A percentile compares a stretch with the other conserved stretches of the same genome.
These are phyloP conservation scores for Oryza meyeriana DNA, from an alignment of 176 grass and related monocot genomes.

Conservation along the genomic window DNA sequence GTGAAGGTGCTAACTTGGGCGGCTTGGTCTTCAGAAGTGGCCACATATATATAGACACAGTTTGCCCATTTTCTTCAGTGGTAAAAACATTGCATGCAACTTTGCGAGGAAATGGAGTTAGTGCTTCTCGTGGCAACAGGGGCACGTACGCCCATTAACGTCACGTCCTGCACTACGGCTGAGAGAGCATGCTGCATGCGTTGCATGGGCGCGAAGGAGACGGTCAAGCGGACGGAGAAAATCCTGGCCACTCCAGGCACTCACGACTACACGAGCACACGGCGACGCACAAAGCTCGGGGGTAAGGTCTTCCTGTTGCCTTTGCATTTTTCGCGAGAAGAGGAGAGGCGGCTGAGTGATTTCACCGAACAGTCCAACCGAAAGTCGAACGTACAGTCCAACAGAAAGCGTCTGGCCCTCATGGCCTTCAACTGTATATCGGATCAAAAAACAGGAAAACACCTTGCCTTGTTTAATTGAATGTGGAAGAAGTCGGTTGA, in stretches of 20 bases:
- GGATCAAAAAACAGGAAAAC: background rate
- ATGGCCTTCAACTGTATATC: background rate
- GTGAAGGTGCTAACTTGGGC: constrained; percentile 28
- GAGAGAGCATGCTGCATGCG: background rate
- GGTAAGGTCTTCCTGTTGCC: background rate
- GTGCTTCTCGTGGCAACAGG: constrained; percentile 20
- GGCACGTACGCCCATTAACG: background rate
- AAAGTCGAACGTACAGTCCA: too few species aligned
- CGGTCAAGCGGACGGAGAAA: background rate
- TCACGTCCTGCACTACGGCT: background rate
- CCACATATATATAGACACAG: constrained; percentile 15
- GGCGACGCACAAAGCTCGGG: background rate
- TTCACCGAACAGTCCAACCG: background rate
- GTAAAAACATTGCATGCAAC: too few species aligned
- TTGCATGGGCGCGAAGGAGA: background rate
- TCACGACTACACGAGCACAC: background rate
- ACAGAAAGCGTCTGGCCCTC: background rate
- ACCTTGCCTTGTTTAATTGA: background rate
- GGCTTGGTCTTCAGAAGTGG: background rate
- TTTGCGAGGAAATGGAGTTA: background rate
- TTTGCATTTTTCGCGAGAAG: background rate
- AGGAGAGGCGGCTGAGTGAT: background rate
- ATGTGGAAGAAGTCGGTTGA: background rate
- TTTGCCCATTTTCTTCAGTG: background rate
- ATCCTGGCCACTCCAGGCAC: background rate